These are phyloP conservation scores for Neofusicoccum sp. DNA, from an alignment of 2,329 filamentous ascomycete species.

Conservation along the genomic window DNA sequence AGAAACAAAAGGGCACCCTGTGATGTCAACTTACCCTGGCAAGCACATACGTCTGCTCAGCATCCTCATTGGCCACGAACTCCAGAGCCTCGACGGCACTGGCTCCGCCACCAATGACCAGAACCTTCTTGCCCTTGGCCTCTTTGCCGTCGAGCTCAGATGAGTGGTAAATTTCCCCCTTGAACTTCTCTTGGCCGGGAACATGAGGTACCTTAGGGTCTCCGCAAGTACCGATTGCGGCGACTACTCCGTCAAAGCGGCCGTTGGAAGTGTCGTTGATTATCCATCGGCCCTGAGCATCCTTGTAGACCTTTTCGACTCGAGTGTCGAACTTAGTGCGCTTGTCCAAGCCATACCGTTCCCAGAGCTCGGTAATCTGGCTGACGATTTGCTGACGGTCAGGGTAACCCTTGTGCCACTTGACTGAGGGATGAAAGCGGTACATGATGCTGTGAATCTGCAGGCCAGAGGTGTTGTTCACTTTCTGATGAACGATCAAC, in stretches of 20 bases:
- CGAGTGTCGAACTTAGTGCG: slow-evolving; percentile 70
- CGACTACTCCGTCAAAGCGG: slow-evolving; percentile 74
- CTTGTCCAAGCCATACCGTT: slow-evolving; percentile 67
- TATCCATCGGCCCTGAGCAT: slow-evolving; percentile 69
- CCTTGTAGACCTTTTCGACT: slow-evolving; percentile 68
- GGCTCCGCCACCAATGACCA: slow-evolving; percentile 75
- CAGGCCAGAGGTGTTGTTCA: slow-evolving; percentile 78
- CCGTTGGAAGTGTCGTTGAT: slow-evolving; percentile 71
- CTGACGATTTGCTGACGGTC: slow-evolving; percentile 71
- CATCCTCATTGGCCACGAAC: slow-evolving; percentile 67
- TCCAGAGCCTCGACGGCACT: slow-evolving; percentile 81
- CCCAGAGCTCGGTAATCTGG: slow-evolving; percentile 71
- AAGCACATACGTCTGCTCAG: slow-evolving; percentile 68
- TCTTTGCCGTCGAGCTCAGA: slow-evolving; percentile 70
- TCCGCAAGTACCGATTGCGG: slow-evolving; percentile 77
- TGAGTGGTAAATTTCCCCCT: slow-evolving; percentile 72
- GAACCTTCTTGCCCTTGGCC: slow-evolving; percentile 71
- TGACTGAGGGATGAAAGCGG: slow-evolving; percentile 77
- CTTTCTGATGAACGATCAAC: slow-evolving; percentile 49
- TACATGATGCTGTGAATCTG: slow-evolving; percentile 89
- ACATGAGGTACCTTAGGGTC: slow-evolving; percentile 71
- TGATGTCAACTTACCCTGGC: slow-evolving; percentile 38
- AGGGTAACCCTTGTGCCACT: slow-evolving; percentile 75
- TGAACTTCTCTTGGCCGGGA: slow-evolving; percentile 68
- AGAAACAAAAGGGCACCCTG: too few relatives aligned